These are phyloP conservation scores for Tetracentron sinense DNA, from an alignment of 164 flowering plant species.

Conservation along the genomic window DNA sequence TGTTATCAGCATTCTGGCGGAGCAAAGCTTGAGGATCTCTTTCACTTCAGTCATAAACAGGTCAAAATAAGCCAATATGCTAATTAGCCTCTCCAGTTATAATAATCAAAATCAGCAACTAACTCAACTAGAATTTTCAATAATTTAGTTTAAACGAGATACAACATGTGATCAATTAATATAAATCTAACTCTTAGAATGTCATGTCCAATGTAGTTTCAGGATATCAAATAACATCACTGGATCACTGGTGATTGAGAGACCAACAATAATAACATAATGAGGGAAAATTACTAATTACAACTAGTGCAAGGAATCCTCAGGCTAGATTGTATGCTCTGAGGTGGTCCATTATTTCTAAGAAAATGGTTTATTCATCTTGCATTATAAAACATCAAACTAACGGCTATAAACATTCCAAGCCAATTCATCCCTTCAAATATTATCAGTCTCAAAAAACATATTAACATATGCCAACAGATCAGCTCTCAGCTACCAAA, in stretches of 20 bases:
- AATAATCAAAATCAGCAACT: neutral
- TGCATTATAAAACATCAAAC: neutral
- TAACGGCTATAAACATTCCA: no score
- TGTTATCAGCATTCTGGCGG: conserved; percentile 54
- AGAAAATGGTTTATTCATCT: neutral
- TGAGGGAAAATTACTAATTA: neutral
- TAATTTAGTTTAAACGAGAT: no score
- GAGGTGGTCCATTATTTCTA: no score
- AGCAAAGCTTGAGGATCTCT: conserved; percentile 86
- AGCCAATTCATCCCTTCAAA: no score
- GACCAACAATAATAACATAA: neutral
- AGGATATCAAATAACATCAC: neutral
- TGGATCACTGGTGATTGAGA: neutral
- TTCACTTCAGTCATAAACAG: conserved; percentile 45
- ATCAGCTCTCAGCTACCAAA: no score
- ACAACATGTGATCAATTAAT: neutral
- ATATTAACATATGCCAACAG: no score
- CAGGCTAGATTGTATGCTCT: neutral
- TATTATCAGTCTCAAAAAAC: no score
- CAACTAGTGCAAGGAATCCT: neutral
- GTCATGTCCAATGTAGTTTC: neutral
- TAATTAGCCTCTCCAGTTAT: no score
- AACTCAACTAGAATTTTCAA: neutral
- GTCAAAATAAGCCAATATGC: neutral
- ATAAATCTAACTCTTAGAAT: neutral